phyloP scores from a whole-genome alignment of 2,329 filamentous ascomycete species.

The Cercospora sesami region DNA sequence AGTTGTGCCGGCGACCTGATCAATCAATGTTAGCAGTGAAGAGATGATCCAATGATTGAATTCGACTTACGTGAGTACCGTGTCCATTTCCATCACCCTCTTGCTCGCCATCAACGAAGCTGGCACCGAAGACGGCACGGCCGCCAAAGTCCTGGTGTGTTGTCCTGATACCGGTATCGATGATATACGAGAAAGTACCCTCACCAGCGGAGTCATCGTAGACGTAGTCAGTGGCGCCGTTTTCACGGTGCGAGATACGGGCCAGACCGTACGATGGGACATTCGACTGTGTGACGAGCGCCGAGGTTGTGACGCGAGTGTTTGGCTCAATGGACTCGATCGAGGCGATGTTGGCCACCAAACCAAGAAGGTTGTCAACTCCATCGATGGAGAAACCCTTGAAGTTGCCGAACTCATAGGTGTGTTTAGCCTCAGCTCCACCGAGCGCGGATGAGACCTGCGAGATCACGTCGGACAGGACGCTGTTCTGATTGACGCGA shows the following conservation, averaged over 20 bases:
- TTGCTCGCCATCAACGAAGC: slow-evolving; percentile 28
- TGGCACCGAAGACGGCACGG: slow-evolving; percentile 29
- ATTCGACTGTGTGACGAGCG: slow-evolving; percentile 42
- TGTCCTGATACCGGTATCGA: slow-evolving; percentile 31
- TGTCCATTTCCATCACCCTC: slow-evolving; percentile 58
- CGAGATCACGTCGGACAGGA: slow-evolving; percentile 23
- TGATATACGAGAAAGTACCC: slow-evolving; percentile 31
- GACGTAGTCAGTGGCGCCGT: slow-evolving; percentile 39
- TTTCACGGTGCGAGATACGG: slow-evolving; percentile 42
- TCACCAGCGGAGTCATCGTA: slow-evolving; percentile 44
- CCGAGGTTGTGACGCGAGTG: slow-evolving; percentile 39
- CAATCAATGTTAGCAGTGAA: not conserved
- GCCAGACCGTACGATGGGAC: slow-evolving; percentile 45
- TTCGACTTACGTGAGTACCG: slow-evolving; percentile 57
- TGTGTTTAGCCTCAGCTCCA: slow-evolving; percentile 31
- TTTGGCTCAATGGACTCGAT: slow-evolving; percentile 45
- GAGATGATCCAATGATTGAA: not conserved
- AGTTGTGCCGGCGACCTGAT: slow-evolving; percentile 56
- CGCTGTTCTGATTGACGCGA: slow-evolving; percentile 22
- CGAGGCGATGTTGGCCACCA: slow-evolving; percentile 34
- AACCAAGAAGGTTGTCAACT: slow-evolving; percentile 34
- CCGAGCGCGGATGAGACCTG: slow-evolving; percentile 23
- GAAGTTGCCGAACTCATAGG: slow-evolving; percentile 43
- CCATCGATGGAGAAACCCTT: slow-evolving; percentile 44
- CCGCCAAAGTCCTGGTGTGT: slow-evolving; percentile 33